These are phyloP conservation scores for Exophiala alcalophila DNA, from an alignment of 2,329 filamentous ascomycete species.

Conservation along the genomic window DNA sequence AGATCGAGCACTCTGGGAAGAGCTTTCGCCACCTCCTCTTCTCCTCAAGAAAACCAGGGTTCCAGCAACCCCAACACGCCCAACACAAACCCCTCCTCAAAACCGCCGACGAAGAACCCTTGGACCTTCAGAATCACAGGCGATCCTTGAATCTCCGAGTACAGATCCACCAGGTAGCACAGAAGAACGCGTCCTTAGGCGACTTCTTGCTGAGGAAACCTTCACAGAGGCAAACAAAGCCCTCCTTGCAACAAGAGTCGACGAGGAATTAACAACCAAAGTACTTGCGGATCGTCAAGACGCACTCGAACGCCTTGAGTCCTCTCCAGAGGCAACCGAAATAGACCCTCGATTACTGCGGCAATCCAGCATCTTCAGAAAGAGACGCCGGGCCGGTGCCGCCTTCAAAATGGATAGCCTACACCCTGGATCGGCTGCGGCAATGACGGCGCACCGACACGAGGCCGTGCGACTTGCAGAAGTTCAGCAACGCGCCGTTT, in stretches of 20 bases:
- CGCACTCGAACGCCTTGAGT: constrained; percentile 14
- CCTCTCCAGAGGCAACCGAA: constrained; percentile 11
- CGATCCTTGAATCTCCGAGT: background rate
- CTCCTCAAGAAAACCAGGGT: constrained; percentile 12
- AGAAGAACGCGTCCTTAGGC: constrained; percentile 4
- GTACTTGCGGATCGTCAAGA: constrained; percentile 10
- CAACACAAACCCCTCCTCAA: background rate
- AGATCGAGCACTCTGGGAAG: constrained; percentile 16
- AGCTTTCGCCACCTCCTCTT: constrained; percentile 20
- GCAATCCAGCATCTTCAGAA: constrained; percentile 5
- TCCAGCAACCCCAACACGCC: constrained; percentile 1
- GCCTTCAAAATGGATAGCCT: constrained; percentile 24
- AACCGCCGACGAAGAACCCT: background rate
- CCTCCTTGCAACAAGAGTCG: background rate
- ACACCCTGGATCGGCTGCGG: constrained; percentile 29
- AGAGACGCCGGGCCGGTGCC: constrained; percentile 39
- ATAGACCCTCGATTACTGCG: constrained; percentile 1
- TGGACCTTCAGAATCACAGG: background rate
- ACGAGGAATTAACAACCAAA: constrained; percentile 4
- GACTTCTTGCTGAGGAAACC: background rate
- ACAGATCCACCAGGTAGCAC: background rate
- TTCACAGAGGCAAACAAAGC: background rate
- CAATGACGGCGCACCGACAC: constrained; percentile 49
- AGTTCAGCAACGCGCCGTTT: constrained; percentile 45
- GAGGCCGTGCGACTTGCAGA: constrained; percentile 48